A percentile compares a stretch with the other conserved stretches of the same genome.
These are phyloP conservation scores for Hebeloma cylindrosporum DNA, from an alignment of 768 basidiomycete genomes.

Conservation along the genomic window DNA sequence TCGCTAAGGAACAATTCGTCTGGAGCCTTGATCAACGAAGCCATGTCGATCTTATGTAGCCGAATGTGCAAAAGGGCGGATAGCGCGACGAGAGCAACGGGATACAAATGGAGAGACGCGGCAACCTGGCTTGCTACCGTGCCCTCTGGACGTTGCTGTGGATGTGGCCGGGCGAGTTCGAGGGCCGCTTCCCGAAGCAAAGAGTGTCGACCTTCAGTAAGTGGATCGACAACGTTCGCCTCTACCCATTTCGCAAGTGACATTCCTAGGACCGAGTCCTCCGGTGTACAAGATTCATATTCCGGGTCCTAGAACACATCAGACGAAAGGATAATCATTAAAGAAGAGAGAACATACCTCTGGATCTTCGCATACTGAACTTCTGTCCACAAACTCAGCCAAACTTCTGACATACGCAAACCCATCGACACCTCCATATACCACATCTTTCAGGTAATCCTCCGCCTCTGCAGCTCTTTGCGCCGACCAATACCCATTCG, in stretches of 20 bases:
- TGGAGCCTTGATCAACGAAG: constrained; percentile 44
- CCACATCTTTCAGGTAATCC: constrained; percentile 68
- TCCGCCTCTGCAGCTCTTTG: constrained; percentile 55
- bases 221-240: constrained; percentile 41
- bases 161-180: constrained; percentile 18
- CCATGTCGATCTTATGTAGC: constrained; percentile 54
- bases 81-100: constrained; percentile 40
- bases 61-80: constrained; percentile 41
- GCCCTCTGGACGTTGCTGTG: too few relatives aligned
- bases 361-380: constrained; percentile 16
- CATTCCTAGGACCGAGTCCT: constrained; percentile 30
- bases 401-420: constrained; percentile 75
- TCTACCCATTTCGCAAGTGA: constrained; percentile 45
- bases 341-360: constrained; percentile 7
- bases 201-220: constrained; percentile 49
- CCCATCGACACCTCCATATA: constrained; percentile 79
- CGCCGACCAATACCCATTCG: constrained; percentile 47
- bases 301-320: constrained; percentile 7
- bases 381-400: constrained; percentile 64
- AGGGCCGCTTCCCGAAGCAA: constrained; percentile 43
- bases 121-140: constrained; percentile 36
- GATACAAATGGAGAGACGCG: constrained; percentile 43
- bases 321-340: not conserved
- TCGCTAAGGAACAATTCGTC: constrained; percentile 51
- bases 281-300: constrained; percentile 11